phyloP scores from a whole-genome alignment of 2,329 filamentous ascomycete species.

The Xylaria sp. region DNA sequence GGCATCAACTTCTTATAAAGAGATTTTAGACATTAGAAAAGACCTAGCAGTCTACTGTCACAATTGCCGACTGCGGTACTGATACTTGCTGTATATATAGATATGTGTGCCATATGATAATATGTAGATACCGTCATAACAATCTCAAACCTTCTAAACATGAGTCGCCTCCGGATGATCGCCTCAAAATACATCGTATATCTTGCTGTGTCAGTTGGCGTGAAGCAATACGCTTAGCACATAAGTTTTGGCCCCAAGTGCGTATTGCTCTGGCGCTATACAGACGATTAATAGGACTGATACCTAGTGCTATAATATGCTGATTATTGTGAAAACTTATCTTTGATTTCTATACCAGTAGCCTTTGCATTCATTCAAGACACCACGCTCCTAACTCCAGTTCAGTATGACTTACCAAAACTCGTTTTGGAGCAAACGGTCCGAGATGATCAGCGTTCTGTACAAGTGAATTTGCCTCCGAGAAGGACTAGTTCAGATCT shows the following conservation, averaged over 20 bases:
- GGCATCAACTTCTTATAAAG: slow-evolving; percentile 93
- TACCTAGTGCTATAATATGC: neutral
- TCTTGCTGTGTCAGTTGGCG: neutral
- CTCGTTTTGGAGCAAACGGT: neutral
- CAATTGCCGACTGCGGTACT: neutral
- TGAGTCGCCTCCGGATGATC: neutral
- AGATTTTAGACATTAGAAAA: neutral
- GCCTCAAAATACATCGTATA: neutral
- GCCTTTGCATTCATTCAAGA: neutral
- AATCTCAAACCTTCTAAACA: neutral
- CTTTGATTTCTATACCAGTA: neutral
- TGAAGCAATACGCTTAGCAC: neutral
- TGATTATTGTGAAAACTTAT: neutral
- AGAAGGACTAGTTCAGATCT: neutral
- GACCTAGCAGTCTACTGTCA: neutral
- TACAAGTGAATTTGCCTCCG: neutral
- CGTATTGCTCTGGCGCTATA: neutral
- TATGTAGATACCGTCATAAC: slow-evolving; percentile 8
- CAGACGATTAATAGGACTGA: neutral
- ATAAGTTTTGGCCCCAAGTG: neutral
- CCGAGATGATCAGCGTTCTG: too few relatives aligned
- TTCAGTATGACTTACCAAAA: neutral
- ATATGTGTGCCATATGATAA: slow-evolving; percentile 10
- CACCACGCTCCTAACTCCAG: neutral
- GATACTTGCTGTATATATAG: slow-evolving; percentile 25